Evolutionary conservation across 768 basidiomycete genomes (phyloP), one percentile per base, ranked within the genome.

Genomic region (Dioszegia aurantiaca): DNA sequence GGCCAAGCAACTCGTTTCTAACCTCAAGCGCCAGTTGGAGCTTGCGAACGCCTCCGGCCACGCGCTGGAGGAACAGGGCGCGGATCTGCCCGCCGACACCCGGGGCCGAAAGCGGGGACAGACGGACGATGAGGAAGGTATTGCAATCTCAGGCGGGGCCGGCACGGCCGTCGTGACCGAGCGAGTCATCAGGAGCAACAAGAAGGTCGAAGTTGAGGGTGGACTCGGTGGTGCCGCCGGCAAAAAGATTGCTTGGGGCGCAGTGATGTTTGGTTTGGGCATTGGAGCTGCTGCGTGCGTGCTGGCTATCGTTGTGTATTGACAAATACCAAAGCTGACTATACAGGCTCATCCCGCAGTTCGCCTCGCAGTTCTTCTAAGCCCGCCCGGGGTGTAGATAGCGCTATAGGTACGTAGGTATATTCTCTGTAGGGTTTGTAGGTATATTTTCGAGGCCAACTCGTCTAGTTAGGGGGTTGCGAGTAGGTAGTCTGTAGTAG

Each of bases 171-270:
- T 12, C 27, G 58, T 87, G 74, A 68, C 77, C 1, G 83, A 81
- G 44, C 82, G 86, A 62, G 78, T 77, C 44, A 81, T 87, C 51
- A 81, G 79, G 19, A 81, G 84, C 28, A 90, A 90, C 72, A 82
- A 81, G 45, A 82, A 89, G 44, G 65, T 75, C 10, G 67, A 65
- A n/a, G n/a, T n/a, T n/a, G n/a, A n/a, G n/a, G 12, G 39, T 24
- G n/a, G 39, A 27, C 17, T 47, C 82, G 83, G 74, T 71, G 80
- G 45, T 62, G 85, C 89, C 11, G 82, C 84, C 69, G 82, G 83
- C 65, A 88, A 87, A 77, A 85, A 85, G 33, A 80, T 86, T 54
- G 88, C 86, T 2, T 92, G 89, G 89, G 90, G 90, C 36, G 80
- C 87, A 19, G 81, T 87, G 36, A 87, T 87, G 19, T 93, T 94